Evolutionary conservation across 2,329 filamentous ascomycete species (phyloP).

Genomic region (Xylogone sp.): DNA sequence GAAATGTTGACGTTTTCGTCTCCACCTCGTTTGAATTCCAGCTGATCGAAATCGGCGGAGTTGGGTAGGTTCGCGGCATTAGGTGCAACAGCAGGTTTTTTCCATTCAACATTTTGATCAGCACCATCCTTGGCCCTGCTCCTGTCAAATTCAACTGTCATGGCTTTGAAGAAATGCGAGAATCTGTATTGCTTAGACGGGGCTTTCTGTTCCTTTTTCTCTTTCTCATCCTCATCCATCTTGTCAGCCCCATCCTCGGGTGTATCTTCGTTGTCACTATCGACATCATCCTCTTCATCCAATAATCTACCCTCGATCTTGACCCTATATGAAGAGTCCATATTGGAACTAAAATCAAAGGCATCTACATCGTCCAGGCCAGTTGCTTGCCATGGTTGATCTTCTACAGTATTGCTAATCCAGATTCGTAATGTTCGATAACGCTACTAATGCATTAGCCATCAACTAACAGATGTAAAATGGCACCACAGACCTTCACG

Average conservation of each 20-base stretch:
- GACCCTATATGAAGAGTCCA: conserved; percentile 78
- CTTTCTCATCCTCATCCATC: conserved; percentile 57
- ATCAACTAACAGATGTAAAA: not conserved
- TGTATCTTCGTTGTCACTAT: conserved; percentile 45
- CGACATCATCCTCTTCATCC: conserved; percentile 58
- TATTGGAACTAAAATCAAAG: conserved; percentile 77
- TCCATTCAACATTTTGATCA: conserved; percentile 74
- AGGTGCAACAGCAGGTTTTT: conserved; percentile 62
- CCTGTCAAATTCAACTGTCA: conserved; percentile 70
- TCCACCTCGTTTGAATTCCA: conserved; percentile 86
- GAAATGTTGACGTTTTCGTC: conserved; percentile 92
- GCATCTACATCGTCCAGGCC: conserved; percentile 62
- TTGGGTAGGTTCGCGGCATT: conserved; percentile 48
- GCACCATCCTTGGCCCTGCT: conserved; percentile 52
- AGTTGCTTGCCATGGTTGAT: conserved; percentile 85
- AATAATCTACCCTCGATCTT: conserved; percentile 88
- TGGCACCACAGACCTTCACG: conserved; percentile 51
- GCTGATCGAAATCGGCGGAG: conserved; percentile 78
- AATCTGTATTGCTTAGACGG: conserved; percentile 51
- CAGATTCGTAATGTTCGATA: conserved; percentile 86
- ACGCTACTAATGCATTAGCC: conserved; percentile 43
- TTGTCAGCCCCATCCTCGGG: conserved; percentile 38
- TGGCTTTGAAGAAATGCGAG: conserved; percentile 78
- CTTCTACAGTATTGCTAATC: conserved; percentile 92
- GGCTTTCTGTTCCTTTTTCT: conserved; percentile 30